phyloP scores from a whole-genome alignment of 139 green algal genomes.

The Chloropicon primus region DNA sequence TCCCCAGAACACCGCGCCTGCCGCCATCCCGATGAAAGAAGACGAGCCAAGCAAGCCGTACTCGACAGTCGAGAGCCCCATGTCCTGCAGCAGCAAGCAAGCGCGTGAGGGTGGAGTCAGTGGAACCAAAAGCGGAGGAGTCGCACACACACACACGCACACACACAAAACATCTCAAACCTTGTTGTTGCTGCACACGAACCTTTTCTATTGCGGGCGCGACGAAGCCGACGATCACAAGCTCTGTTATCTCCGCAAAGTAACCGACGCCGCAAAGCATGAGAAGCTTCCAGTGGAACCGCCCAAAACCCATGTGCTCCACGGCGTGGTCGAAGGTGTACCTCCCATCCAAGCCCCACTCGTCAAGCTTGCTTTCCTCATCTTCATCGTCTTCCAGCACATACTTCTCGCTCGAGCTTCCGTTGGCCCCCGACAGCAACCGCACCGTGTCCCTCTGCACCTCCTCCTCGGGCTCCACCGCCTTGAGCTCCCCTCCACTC shows the following conservation, averaged over 20 bases:
- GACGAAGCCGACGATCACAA: not conserved
- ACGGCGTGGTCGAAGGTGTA: not conserved
- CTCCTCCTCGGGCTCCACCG: not conserved
- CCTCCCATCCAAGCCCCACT: not conserved
- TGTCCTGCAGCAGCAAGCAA: not conserved
- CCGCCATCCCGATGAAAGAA: not conserved
- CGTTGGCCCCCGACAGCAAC: not conserved
- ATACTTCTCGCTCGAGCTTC: not conserved
- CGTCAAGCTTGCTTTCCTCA: not conserved
- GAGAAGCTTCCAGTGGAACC: not conserved
- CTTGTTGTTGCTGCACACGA: too few relatives aligned
- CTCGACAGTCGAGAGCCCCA: not conserved
- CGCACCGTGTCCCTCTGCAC: not conserved
- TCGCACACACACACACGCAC: too few relatives aligned
- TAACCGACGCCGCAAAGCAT: not conserved
- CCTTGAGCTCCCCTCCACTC: too few relatives aligned
- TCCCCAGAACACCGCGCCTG: not conserved
- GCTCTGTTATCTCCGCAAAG: not conserved
- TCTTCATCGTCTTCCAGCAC: not conserved
- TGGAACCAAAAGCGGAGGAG: too few relatives aligned
- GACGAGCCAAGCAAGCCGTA: not conserved
- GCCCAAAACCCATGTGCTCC: not conserved
- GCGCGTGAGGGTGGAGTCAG: too few relatives aligned
- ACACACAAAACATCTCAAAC: too few relatives aligned
- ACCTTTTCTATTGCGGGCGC: not conserved